Conservation (phyloP, 768 basidiomycete genomes). For the Sistotremastrum niveocremeum region DNA sequence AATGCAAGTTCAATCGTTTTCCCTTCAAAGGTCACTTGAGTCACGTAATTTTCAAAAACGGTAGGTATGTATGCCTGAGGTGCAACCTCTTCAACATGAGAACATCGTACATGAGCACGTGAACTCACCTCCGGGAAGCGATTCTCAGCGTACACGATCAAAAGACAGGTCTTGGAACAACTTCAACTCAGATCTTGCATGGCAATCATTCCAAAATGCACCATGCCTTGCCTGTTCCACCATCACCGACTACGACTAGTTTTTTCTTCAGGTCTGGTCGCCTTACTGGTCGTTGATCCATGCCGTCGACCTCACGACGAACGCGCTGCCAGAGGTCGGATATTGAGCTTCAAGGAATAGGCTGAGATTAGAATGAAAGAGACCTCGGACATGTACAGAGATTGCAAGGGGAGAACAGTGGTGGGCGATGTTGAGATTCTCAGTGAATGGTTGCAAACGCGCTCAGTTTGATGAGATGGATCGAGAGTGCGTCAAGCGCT, state of each 20-base stretch:
- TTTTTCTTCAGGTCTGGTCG: slow-evolving; percentile 76
- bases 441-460: too few species aligned
- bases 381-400: too few species aligned
- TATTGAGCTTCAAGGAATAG: too few species aligned
- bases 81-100: slow-evolving; percentile 5
- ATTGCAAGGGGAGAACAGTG: too few species aligned
- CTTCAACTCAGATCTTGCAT: slow-evolving; percentile 27
- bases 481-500: too few species aligned
- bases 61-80: slow-evolving; percentile 80
- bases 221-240: slow-evolving; percentile 30
- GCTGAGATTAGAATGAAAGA: too few species aligned
- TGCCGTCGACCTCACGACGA: not conserved
- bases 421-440: too few species aligned
- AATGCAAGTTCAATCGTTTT: slow-evolving; percentile 91
- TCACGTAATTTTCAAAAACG: slow-evolving; percentile 91
- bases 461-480: too few species aligned
- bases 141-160: slow-evolving; percentile 95
- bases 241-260: slow-evolving; percentile 80
- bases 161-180: slow-evolving; percentile 87
- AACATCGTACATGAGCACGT: slow-evolving; percentile 2
- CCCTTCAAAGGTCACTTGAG: slow-evolving; percentile 72
- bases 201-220: slow-evolving; percentile 1
- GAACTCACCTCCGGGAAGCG: slow-evolving; percentile 79
- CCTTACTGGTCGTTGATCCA: slow-evolving; percentile 4
- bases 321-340: too few species aligned